A percentile compares a stretch with the other conserved stretches of the same genome.
phyloP scores from a whole-genome alignment of 306 rosid genomes.

The Castanospermum australe region DNA sequence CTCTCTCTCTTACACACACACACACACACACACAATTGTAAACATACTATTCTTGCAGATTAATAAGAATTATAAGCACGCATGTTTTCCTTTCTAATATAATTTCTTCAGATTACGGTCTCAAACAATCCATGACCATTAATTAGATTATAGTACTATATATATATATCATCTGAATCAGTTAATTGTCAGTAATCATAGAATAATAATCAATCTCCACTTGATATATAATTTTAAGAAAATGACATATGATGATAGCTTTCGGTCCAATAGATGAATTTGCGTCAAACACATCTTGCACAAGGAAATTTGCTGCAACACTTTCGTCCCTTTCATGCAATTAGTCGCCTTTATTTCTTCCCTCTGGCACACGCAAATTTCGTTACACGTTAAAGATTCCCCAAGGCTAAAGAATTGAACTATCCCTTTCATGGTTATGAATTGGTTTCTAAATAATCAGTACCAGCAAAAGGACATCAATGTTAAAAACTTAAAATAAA shows the following conservation, averaged over 20 bases:
- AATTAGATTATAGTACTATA: too few species aligned
- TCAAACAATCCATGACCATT: too few species aligned
- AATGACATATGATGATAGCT: neutral
- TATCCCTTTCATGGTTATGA: conserved; percentile 11
- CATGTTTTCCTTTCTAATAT: too few species aligned
- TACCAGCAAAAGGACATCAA: conserved; percentile 7
- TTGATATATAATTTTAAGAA: neutral
- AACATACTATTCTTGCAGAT: too few species aligned
- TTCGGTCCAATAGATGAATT: neutral
- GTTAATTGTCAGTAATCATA: too few species aligned
- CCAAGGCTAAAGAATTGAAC: conserved; percentile 10
- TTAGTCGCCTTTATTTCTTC: neutral
- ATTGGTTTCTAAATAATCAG: neutral
- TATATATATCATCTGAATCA: too few species aligned
- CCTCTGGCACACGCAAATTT: conserved; percentile 11
- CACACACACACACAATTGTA: too few species aligned
- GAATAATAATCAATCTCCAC: neutral
- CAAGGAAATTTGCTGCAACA: neutral
- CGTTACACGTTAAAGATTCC: conserved; percentile 4
- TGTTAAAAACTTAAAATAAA: conserved; percentile 37
- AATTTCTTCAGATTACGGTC: too few species aligned
- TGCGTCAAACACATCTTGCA: neutral
- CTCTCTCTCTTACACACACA: too few species aligned
- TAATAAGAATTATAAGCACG: too few species aligned
- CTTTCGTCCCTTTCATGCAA: conserved; percentile 1